These are phyloP conservation scores for Lactarius pseudohatsudake DNA, from an alignment of 768 basidiomycete genomes.

Conservation along the genomic window DNA sequence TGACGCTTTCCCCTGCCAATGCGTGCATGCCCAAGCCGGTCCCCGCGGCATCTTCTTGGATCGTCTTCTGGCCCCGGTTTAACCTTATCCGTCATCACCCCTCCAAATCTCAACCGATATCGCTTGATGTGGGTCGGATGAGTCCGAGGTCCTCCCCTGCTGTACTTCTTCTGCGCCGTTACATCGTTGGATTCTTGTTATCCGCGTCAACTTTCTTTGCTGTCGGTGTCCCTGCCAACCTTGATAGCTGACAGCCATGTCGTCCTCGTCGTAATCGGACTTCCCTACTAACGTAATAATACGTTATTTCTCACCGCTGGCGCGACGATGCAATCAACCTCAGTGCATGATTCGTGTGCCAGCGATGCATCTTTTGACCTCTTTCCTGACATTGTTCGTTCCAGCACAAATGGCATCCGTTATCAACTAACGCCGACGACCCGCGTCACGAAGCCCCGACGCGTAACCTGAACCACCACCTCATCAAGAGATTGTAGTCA, in stretches of 20 bases:
- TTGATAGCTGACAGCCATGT: slow-evolving; percentile 8
- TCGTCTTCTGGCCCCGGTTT: slow-evolving; percentile 3
- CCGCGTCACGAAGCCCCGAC: slow-evolving; percentile 2
- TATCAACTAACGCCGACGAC: slow-evolving; percentile 14
- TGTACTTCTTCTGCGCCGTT: slow-evolving; percentile 10
- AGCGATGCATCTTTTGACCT: slow-evolving; percentile 9
- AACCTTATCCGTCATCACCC: slow-evolving; percentile 23
- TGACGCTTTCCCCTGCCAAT: not conserved
- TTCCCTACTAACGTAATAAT: not conserved
- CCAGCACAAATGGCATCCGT: not conserved
- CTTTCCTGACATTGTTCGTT: not conserved
- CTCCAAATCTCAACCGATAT: slow-evolving; percentile 12
- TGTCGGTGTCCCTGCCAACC: slow-evolving; percentile 12
- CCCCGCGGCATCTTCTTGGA: slow-evolving; percentile 13
- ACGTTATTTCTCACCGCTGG: slow-evolving; percentile 3
- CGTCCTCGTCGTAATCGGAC: not conserved
- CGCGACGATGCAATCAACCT: slow-evolving; percentile 2
- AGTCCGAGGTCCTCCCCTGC: slow-evolving; percentile 2
- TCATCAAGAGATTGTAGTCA: not conserved
- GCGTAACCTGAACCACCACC: not conserved
- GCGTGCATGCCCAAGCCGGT: not conserved
- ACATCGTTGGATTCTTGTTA: not conserved
- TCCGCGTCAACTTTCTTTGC: not conserved
- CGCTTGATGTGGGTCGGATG: slow-evolving; percentile 8
- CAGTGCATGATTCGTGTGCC: slow-evolving; percentile 7